Evolutionary conservation across 2,329 filamentous ascomycete genomes (phyloP).

Genomic region (Raffaelea arxii): DNA sequence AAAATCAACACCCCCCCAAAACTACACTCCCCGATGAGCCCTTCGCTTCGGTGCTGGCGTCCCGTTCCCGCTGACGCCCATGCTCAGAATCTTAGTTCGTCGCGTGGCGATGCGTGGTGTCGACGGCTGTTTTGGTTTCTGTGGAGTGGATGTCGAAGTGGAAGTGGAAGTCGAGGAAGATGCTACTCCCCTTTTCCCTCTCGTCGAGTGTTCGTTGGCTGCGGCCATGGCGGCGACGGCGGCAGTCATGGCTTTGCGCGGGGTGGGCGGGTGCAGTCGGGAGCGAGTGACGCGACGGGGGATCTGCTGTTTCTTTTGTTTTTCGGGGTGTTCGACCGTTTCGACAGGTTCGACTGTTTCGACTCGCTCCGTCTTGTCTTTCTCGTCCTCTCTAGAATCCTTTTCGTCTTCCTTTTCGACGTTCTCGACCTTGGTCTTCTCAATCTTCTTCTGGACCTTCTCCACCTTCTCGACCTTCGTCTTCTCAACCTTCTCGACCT

Average conservation of each 20-base stretch:
- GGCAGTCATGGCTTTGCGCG: constrained; percentile 7
- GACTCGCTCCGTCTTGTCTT: too few species aligned
- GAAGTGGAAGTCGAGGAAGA: background rate
- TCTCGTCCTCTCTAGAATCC: background rate
- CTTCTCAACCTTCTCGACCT: background rate
- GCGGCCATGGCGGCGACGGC: background rate
- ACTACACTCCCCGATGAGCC: background rate
- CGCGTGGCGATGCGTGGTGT: constrained; percentile 10
- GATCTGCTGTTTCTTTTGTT: background rate
- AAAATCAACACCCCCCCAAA: background rate
- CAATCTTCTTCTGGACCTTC: constrained; percentile 2
- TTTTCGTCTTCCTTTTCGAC: background rate
- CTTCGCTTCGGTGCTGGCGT: constrained; percentile 14
- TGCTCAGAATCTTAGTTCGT: constrained; percentile 10
- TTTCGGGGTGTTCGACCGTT: background rate
- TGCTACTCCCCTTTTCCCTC: constrained; percentile 1
- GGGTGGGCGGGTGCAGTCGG: constrained; percentile 12
- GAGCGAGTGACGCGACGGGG: constrained; percentile 10
- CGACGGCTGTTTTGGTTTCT: background rate
- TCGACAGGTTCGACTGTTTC: too few species aligned
- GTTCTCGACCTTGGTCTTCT: background rate
- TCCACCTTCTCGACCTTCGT: background rate
- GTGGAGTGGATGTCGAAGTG: background rate
- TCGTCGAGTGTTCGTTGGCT: background rate
- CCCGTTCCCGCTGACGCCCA: constrained; percentile 13